These are phyloP conservation scores for Musa schizocarpa DNA, from an alignment of 176 grass and related monocot genomes.

Conservation along the genomic window DNA sequence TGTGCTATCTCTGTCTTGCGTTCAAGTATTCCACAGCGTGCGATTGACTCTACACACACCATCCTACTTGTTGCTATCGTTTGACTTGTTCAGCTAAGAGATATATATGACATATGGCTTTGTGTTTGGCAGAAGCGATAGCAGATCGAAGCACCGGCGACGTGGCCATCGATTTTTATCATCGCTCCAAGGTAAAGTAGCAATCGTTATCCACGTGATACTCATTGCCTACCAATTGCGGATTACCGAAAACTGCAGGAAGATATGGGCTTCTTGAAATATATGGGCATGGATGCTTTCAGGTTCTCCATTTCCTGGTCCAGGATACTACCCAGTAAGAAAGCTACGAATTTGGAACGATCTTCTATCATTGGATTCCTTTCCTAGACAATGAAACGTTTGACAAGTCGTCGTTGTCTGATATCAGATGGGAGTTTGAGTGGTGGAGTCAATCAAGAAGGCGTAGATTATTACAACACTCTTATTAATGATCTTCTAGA, in stretches of 20 bases:
- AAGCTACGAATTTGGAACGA: background rate
- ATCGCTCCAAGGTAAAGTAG: conserved; percentile 7
- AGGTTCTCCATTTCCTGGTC: conserved; percentile 21
- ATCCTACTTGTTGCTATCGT: no score
- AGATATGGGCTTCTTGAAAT: background rate
- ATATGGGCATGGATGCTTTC: conserved; percentile 13
- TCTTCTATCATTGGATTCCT: background rate
- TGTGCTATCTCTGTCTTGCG: no score
- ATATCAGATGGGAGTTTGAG: conserved; percentile 39
- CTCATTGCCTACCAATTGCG: no score
- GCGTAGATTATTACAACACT: conserved; percentile 64
- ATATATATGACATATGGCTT: background rate
- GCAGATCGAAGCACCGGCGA: background rate
- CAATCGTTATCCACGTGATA: no score
- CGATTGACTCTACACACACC: no score
- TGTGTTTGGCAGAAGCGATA: background rate
- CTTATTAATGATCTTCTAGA: conserved; percentile 49
- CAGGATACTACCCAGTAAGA: conserved; percentile 12
- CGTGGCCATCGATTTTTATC: conserved; percentile 13
- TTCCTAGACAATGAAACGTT: background rate
- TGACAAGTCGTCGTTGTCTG: background rate
- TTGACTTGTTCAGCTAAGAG: background rate
- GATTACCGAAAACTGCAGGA: background rate
- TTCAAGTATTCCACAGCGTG: no score
- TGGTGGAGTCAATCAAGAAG: conserved; percentile 56